Percentiles rank a stretch among this genome's conserved stretches.
Evolutionary conservation across 2,329 filamentous ascomycete genomes (phyloP).

Genomic region (Trichoderma atroviride): DNA sequence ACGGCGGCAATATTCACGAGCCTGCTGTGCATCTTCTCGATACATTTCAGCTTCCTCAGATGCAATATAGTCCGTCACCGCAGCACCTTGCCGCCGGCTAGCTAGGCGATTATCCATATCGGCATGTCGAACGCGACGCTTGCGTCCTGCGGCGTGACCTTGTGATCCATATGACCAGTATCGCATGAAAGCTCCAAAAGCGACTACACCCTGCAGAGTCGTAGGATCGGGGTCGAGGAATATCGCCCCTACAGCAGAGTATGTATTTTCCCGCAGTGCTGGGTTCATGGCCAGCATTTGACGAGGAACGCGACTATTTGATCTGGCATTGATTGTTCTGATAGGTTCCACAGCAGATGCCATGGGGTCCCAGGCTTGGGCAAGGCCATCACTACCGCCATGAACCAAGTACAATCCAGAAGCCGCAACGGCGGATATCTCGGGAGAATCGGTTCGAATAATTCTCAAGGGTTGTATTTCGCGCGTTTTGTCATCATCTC

Average conservation of each 20-base stretch:
- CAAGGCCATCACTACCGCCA: constrained; percentile 90
- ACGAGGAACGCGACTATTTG: constrained; percentile 79
- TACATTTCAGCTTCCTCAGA: constrained; percentile 83
- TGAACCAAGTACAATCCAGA: constrained; percentile 88
- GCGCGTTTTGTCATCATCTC: constrained; percentile 54
- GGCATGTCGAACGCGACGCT: constrained; percentile 74
- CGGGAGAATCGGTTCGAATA: constrained; percentile 87
- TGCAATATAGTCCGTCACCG: constrained; percentile 79
- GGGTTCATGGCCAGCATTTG: constrained; percentile 60
- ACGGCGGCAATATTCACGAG: constrained; percentile 70
- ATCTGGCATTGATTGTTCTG: constrained; percentile 82
- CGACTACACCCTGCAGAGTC: constrained; percentile 80
- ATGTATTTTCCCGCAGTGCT: constrained; percentile 69
- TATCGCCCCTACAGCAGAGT: constrained; percentile 81
- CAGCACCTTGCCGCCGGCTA: constrained; percentile 62
- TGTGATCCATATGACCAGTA: constrained; percentile 95
- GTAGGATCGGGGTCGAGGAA: constrained; percentile 86
- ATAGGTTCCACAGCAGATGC: constrained; percentile 78
- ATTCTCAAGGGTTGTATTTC: constrained; percentile 71
- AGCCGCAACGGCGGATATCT: constrained; percentile 79
- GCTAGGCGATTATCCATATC: constrained; percentile 53
- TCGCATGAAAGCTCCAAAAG: constrained; percentile 81
- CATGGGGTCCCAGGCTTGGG: constrained; percentile 96
- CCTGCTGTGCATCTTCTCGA: constrained; percentile 67
- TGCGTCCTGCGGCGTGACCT: constrained; percentile 73